Percentiles rank a stretch among this genome's conserved stretches.
phyloP scores from a whole-genome alignment of 1,284 basidiomycete genomes.

The Melampsora larici-populina region DNA sequence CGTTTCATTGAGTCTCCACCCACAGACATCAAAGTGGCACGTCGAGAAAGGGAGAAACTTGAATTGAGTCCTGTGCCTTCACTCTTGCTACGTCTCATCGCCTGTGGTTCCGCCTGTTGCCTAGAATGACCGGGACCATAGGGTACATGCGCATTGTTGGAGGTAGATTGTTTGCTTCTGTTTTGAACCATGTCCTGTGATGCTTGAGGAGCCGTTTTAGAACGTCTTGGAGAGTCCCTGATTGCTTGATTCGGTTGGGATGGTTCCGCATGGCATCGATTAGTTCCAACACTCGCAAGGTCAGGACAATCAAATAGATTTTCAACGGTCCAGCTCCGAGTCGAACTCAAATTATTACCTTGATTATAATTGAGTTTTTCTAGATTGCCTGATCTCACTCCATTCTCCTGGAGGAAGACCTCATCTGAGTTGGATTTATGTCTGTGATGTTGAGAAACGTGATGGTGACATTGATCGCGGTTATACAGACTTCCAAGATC shows the following conservation, averaged over 20 bases:
- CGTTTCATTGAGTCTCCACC: neutral
- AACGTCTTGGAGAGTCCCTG: neutral
- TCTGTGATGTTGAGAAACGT: neutral
- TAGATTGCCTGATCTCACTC: too few relatives aligned
- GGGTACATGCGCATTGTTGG: neutral
- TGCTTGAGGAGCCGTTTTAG: neutral
- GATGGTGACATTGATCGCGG: neutral
- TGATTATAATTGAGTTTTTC: too few relatives aligned
- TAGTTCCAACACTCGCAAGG: neutral
- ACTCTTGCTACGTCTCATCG: conserved; percentile 1
- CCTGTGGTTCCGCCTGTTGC: neutral
- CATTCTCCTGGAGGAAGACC: too few relatives aligned
- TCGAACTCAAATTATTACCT: neutral
- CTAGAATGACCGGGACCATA: neutral
- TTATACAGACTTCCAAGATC: neutral
- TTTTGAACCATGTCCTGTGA: neutral
- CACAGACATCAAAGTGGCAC: neutral
- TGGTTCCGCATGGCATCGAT: neutral
- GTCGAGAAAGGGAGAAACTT: neutral
- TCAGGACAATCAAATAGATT: conserved; percentile 1
- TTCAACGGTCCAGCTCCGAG: conserved; percentile 1
- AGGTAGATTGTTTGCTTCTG: neutral
- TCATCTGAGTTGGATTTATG: too few relatives aligned
- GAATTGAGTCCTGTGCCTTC: neutral
- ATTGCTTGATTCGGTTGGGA: neutral